Evolutionary conservation across 495 filamentous ascomycete species (phyloP), one percentile per base, ranked within the genome.

Genomic region (Cercophora newfieldiana): DNA sequence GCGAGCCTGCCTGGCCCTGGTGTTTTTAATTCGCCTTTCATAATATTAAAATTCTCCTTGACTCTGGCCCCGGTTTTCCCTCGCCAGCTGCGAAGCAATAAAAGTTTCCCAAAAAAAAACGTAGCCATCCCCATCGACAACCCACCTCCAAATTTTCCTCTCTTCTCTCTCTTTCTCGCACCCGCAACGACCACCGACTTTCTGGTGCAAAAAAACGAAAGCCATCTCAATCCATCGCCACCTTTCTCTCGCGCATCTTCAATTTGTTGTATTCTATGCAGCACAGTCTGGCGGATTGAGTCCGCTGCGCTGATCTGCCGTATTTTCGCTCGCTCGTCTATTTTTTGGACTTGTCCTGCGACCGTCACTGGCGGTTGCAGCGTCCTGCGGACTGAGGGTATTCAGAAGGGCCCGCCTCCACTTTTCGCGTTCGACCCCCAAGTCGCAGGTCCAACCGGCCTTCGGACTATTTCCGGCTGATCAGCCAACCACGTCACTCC

Each of bases 41-140:
- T 72, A 76, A 73, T 75, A 75, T 77, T 74, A 76, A 79, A 79
- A 65, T 73, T 77, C 73, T 72, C 75, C 59, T 79, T 75, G 75
- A 76, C 76, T 77, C 69, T 78, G 74, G 79, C 78, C 81, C 81
- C 78, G 77, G 76, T 82, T 83, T 83, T 81, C 76, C 72, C 70
- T 74, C 71, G 74, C 72, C 75, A 73, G 72, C 77, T 73, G 73
- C 72, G 67, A 75, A 79, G 75, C 68, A 80, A 75, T 72, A 63
- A 69, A 66, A 63, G 50, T 62, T 72, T 68, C 68, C 72, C 77
- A 81, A 80, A 51, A 51, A 62, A 63, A 63, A 55, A 63, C 71
- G 74, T 76, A 80, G 75, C 73, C 77, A 81, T 80, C 81, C 75
- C 79, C 78, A 76, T 75, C 75, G 63, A 64, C 66, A 73, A 50